Percentiles rank a stretch among this genome's conserved stretches.
phyloP scores from a whole-genome alignment of 345 rosid species.

The Gynandropsis gynandra region DNA sequence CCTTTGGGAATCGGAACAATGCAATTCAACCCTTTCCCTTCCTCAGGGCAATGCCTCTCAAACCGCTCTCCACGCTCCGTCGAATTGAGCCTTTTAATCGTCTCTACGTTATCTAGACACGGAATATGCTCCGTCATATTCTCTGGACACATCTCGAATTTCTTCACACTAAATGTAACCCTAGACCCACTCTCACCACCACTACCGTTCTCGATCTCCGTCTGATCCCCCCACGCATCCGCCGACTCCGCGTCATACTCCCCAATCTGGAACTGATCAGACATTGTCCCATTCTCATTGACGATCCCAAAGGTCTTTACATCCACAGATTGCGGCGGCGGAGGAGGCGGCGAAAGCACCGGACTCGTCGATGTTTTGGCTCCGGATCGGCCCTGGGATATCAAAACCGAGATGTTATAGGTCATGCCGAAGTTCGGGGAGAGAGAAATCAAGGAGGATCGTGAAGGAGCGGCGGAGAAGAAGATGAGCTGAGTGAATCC shows the following conservation, averaged over 20 bases:
- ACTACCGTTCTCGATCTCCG: conserved; percentile 24
- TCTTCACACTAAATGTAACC: conserved; percentile 25
- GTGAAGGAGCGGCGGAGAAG: too few species aligned
- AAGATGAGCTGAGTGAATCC: conserved; percentile 63
- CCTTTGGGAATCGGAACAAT: conserved; percentile 70
- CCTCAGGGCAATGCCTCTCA: conserved; percentile 76
- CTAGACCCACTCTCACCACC: conserved; percentile 13
- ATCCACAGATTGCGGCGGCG: conserved; percentile 35
- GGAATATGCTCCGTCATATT: conserved; percentile 75
- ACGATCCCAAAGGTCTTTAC: conserved; percentile 60
- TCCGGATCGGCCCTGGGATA: conserved; percentile 16
- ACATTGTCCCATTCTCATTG: conserved; percentile 78
- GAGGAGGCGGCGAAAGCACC: conserved; percentile 21
- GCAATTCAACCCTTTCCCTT: conserved; percentile 64
- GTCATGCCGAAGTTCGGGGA: conserved; percentile 53
- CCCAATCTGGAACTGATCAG: conserved; percentile 71
- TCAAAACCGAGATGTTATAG: conserved; percentile 44
- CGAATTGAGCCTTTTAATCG: conserved; percentile 52
- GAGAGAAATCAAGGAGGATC: conserved; percentile 33
- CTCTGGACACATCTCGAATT: conserved; percentile 46
- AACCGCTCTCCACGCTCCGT: conserved; percentile 75
- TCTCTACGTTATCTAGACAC: conserved; percentile 77
- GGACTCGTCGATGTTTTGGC: conserved; percentile 12
- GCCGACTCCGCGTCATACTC: conserved; percentile 59
- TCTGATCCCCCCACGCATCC: conserved; percentile 45